Percentiles rank a stretch among this genome's conserved stretches.
These are phyloP conservation scores for Aspergillus sp. DNA, from an alignment of 2,329 filamentous ascomycete genomes.

Conservation along the genomic window DNA sequence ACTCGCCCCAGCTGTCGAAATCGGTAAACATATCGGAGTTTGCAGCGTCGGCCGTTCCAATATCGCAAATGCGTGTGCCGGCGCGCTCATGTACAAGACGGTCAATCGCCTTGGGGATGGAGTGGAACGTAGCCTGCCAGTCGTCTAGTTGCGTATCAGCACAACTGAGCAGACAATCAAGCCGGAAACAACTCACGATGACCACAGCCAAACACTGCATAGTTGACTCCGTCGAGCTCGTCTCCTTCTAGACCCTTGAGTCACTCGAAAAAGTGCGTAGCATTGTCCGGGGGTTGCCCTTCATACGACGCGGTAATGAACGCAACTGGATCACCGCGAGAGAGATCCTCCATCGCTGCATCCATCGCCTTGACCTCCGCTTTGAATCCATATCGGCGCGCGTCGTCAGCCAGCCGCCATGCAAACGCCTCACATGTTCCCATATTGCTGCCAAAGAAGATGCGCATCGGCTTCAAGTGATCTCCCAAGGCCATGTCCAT, in stretches of 20 bases:
- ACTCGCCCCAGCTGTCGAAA: conserved; percentile 67
- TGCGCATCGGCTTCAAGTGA: conserved; percentile 52
- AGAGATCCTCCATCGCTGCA: conserved; percentile 58
- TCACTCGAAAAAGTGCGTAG: conserved; percentile 66
- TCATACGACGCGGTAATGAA: conserved; percentile 72
- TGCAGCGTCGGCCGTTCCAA: conserved; percentile 60
- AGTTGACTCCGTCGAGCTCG: conserved; percentile 57
- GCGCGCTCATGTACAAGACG: conserved; percentile 51
- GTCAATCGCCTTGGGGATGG: conserved; percentile 63
- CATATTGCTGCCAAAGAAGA: conserved; percentile 71
- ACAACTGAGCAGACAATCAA: too few species aligned
- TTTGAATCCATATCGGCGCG: conserved; percentile 57
- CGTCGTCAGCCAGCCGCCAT: conserved; percentile 60
- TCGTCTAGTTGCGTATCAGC: conserved; percentile 27
- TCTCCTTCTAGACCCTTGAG: conserved; percentile 53
- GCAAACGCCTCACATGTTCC: conserved; percentile 72
- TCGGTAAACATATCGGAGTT: conserved; percentile 65
- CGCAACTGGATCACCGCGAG: conserved; percentile 60
- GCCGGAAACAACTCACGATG: conserved; percentile 33
- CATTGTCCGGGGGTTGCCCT: conserved; percentile 71
- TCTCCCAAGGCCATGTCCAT: conserved; percentile 11
- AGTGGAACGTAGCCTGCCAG: conserved; percentile 61
- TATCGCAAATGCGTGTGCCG: conserved; percentile 46
- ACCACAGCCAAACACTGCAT: conserved; percentile 70
- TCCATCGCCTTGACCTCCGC: conserved; percentile 60